Conservation (phyloP, 768 basidiomycete genomes). For the Mycena rosella region DNA sequence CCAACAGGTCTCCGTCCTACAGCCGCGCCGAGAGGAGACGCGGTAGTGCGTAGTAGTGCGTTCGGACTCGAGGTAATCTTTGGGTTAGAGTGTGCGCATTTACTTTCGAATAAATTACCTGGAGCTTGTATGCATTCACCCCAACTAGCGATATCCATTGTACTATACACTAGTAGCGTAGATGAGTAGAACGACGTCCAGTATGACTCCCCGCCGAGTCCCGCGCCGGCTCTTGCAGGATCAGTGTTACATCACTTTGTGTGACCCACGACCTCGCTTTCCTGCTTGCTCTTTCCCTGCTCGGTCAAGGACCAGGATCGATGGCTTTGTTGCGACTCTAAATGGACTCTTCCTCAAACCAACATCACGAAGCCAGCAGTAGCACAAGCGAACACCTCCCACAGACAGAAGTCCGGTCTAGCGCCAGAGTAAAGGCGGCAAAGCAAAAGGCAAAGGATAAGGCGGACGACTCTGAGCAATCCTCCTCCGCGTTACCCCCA, state of each 20-base stretch:
- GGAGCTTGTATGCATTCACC: background rate
- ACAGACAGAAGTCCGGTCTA: conserved; percentile 69
- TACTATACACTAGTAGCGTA: background rate
- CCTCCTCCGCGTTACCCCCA: conserved; percentile 58
- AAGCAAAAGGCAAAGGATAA: conserved; percentile 77
- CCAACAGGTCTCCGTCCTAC: no score
- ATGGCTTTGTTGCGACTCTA: conserved; percentile 91
- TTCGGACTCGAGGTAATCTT: no score
- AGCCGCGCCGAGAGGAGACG: no score
- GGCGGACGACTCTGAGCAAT: conserved; percentile 57
- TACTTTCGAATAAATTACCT: background rate
- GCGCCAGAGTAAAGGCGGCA: conserved; percentile 81
- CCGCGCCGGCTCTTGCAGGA: background rate
- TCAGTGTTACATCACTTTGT: conserved; percentile 10
- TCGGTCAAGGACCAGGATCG: conserved; percentile 58
- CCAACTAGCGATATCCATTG: background rate
- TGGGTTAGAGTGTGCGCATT: background rate
- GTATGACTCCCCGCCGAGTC: background rate
- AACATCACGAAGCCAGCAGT: conserved; percentile 79
- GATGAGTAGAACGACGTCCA: background rate
- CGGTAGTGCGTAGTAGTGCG: no score
- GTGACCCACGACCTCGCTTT: conserved; percentile 24
- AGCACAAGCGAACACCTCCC: conserved; percentile 69
- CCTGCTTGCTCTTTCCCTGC: conserved; percentile 28
- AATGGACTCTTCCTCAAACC: conserved; percentile 89